phyloP scores from a whole-genome alignment of 129 eudicot species.

The Glebionis coronaria region DNA sequence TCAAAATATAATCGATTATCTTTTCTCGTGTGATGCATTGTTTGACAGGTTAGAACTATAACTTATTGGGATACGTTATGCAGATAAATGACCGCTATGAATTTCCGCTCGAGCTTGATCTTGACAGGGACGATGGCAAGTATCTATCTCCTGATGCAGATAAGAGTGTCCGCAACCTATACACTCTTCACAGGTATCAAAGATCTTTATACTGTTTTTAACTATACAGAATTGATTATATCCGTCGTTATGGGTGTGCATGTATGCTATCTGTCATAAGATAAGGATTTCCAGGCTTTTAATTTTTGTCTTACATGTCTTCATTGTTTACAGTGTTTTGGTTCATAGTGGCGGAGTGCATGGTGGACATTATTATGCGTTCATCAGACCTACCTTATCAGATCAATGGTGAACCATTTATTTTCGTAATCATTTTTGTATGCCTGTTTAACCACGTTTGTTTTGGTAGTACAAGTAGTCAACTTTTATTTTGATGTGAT shows the following conservation, averaged over 20 bases:
- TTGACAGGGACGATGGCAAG: slow-evolving; percentile 87
- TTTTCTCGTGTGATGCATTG: slow-evolving; percentile 6
- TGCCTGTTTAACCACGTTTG: background rate
- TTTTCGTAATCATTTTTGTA: background rate
- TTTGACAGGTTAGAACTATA: background rate
- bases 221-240: no score
- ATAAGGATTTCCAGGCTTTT: background rate
- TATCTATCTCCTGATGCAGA: slow-evolving; percentile 94
- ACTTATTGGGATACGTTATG: slow-evolving; percentile 14
- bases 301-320: slow-evolving; percentile 9
- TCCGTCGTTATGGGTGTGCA: no score
- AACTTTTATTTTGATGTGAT: slow-evolving; percentile 3
- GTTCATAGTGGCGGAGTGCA: slow-evolving; percentile 99
- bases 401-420: slow-evolving; percentile 64
- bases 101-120: slow-evolving; percentile 92
- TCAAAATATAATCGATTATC: background rate
- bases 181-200: slow-evolving; percentile 85
- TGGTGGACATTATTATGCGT: slow-evolving; percentile 96
- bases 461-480: slow-evolving; percentile 12
- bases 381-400: slow-evolving; percentile 81
- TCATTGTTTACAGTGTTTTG: slow-evolving; percentile 62
- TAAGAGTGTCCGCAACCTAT: slow-evolving; percentile 91
- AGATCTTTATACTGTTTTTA: background rate
- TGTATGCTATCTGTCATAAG: background rate
- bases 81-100: slow-evolving; percentile 97